Base-by-base conservation (phyloP, 768 basidiomycete genomes). In the Collybia sp. region DNA sequence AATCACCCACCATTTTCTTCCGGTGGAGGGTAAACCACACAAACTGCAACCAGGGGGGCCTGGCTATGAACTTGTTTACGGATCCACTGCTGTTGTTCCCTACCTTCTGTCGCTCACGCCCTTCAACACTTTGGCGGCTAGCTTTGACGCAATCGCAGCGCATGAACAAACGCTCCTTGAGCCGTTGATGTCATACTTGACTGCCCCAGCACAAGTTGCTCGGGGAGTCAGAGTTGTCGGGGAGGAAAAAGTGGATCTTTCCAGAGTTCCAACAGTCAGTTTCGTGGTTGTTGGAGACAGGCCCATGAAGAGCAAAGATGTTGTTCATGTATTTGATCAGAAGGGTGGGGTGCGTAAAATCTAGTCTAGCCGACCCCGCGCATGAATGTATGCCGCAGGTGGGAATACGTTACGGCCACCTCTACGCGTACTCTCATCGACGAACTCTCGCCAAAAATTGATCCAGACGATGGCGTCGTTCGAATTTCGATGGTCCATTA, bases 401-500 rank as follows among this genome's bases (percentile, higher is more conserved):
- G 40, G 88, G 88, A 0, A 84, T 90, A 47, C 82, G 85, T 16
- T 86, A 76, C 47, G 88, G 88, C 1, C 82, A 90, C 58, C 88
- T 84, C 57, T 88, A 89, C 56, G 85, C 88, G 2, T 84, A 83
- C 56, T 0, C 65, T 88, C 13, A 63, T 85, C 8, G 66, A 72
- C 5, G 62, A 65, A 19, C 63, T 85, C 8, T 59, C 58, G 13
- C 84, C 85, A 6, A 78, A 77, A 50, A 48, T 85, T 38, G 77
- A 85, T 53, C 58, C 70, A 1, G 68, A 73, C 0, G 85, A 88
- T 48, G 85, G 80, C 0, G 81, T 86, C 3, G 82, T 88, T 16
- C 76, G 88, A 3, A 79, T 89, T 45, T 88, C 85, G 1, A 59
- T 90, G 19, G 85, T 88, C 16, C 88, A 90, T 53, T 88, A 89